These are phyloP conservation scores for Pseudevernia furfuracea DNA, from an alignment of 495 filamentous ascomycete species.

Conservation along the genomic window DNA sequence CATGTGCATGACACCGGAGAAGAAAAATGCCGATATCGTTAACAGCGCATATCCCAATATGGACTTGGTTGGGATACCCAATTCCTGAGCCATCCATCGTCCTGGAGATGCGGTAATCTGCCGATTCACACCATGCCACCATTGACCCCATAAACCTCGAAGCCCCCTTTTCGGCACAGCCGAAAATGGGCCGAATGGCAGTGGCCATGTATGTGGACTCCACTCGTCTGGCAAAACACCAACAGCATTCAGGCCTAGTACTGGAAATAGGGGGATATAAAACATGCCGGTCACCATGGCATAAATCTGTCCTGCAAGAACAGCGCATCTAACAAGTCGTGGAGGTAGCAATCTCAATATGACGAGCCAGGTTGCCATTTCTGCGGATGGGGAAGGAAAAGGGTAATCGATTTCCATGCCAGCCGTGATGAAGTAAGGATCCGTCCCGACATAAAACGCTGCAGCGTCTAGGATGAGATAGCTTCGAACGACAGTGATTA, in stretches of 20 bases:
- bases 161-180: constrained; percentile 19
- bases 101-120: constrained; percentile 18
- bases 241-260: constrained; percentile 16
- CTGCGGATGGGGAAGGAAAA: constrained; percentile 6
- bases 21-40: constrained; percentile 18
- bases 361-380: constrained; percentile 2
- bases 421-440: constrained; percentile 22
- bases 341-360: constrained; percentile 17
- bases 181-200: constrained; percentile 23
- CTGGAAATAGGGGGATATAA: constrained; percentile 11
- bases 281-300: constrained; percentile 17
- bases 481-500: not conserved
- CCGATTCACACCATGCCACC: constrained; percentile 26
- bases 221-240: constrained; percentile 22
- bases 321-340: constrained; percentile 16
- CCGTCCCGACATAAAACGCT: constrained; percentile 14
- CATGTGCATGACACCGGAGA: constrained; percentile 25
- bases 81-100: constrained; percentile 6
- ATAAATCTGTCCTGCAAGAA: constrained; percentile 23
- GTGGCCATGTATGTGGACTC: constrained; percentile 25
- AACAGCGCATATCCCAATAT: constrained; percentile 6
- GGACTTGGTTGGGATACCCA: constrained; percentile 12
- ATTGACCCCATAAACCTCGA: constrained; percentile 24
- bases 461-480: constrained; percentile 20
- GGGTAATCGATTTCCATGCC: constrained; percentile 11